Conservation (phyloP, 2,329 filamentous ascomycete species). For the Ophiocordyceps camponoti-floridani region DNA sequence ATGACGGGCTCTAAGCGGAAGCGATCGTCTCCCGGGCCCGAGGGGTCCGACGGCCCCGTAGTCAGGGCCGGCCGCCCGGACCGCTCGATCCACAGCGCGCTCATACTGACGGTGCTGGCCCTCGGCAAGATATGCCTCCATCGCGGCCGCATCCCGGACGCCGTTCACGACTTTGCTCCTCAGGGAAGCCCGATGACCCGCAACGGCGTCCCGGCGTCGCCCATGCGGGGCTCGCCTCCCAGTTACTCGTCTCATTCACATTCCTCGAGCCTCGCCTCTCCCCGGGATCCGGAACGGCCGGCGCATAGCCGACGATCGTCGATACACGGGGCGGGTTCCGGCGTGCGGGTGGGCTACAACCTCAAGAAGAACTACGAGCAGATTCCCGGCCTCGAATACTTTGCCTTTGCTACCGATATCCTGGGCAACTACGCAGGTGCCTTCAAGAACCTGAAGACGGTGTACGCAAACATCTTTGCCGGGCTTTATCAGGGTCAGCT, state of each 20-base stretch:
- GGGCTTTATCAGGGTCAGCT: constrained; percentile 82
- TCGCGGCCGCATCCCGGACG: constrained; percentile 35
- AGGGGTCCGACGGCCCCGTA: constrained; percentile 12
- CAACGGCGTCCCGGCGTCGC: constrained; percentile 33
- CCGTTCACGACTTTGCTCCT: constrained; percentile 25
- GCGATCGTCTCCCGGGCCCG: constrained; percentile 25
- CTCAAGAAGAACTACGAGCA: constrained; percentile 53
- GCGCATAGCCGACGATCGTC: constrained; percentile 32
- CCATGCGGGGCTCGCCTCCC: constrained; percentile 37
- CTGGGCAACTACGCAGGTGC: constrained; percentile 65
- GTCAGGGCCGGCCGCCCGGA: constrained; percentile 31
- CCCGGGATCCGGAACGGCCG: constrained; percentile 29
- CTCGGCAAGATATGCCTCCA: constrained; percentile 64
- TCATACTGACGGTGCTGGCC: constrained; percentile 69
- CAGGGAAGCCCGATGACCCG: constrained; percentile 21
- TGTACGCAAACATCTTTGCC: constrained; percentile 70
- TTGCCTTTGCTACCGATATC: constrained; percentile 71
- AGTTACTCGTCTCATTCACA: constrained; percentile 24
- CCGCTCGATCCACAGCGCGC: constrained; percentile 58
- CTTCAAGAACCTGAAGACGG: constrained; percentile 63
- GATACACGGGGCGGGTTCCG: constrained; percentile 20
- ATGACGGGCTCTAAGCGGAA: constrained; percentile 35
- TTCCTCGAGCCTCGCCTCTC: constrained; percentile 31
- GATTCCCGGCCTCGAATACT: constrained; percentile 81
- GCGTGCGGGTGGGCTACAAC: constrained; percentile 10